Evolutionary conservation across 345 rosid genomes (phyloP), one percentile per base, ranked within the genome.

Genomic region (Trapa incisa): DNA sequence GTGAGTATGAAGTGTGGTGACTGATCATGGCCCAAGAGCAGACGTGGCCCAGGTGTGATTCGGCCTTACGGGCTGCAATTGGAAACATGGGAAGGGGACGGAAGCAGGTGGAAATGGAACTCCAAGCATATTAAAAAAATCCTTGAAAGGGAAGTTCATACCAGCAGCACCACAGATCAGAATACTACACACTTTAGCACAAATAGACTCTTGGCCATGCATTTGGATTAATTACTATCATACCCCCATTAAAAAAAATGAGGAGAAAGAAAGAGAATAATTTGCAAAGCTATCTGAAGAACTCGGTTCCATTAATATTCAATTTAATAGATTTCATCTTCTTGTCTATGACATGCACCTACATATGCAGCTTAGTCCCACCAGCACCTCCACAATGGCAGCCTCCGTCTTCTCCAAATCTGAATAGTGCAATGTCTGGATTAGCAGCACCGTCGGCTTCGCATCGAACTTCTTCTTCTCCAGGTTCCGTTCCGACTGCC

Each of bases 371-470:
- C 84, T 85, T 73, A 85, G 75, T 15, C 87, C 87, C 17, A 85
- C 85, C 69, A 85, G 75, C 37, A 85, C 75, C 65, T 85, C 84
- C 1, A 72, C 83, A 43, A 85, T 76, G 38, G 84, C 83, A 1
- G 79, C 85, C 83, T 85, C 87, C 60, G 83, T 76, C 74, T 83
- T 85, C 82, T 83, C 84, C 74, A 79, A 54, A 29, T 85, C 82
- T 1, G 89, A 73, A 47, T 71, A 83, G 70, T 85, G 68, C 76
- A 85, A 10, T 36, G 87, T 85, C 72, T 85, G 87, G 56, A 78
- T 41, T 74, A 83, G 64, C 72, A 76, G 35, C 70, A 83, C 84
- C 22, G 74, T 79, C 1, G 79, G 77, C 68, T 65, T 73, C n/a
- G 74, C 56, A 38, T 78, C 83, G 2, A 81, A 67, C 45, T 37